Base-by-base conservation (phyloP, 1,139 yeast species). In the Blastobotrys persicus region DNA sequence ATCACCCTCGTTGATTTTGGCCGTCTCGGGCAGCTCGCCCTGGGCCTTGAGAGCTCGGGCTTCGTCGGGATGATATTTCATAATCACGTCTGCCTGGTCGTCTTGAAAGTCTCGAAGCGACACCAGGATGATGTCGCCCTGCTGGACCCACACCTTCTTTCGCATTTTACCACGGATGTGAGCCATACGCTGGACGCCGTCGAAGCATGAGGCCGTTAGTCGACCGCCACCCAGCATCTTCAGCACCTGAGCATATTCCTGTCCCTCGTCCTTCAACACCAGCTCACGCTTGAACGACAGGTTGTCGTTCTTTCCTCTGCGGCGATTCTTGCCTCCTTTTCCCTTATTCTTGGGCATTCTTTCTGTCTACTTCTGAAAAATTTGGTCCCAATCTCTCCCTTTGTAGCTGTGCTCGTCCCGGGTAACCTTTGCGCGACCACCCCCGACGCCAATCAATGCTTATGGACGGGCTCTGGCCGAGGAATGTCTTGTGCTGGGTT, bases 91-190 rank as follows among this genome's bases (percentile, higher is more conserved):
- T 76, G 97, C 94, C 71, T 87, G 95, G 59, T 88, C 96, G 67
- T 92, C 98, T 73, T 94, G 97, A 82, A 92, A 94, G 66, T 94
- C 99, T 79, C 99, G 88, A 65, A 94, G 80, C 4, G 97, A 89
- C 44, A 92, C 92, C 66, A 94, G 77, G 60, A 94, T 89, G 62
- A 94, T 94, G 68, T 94, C 99, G 74, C 98, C 98, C 73, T 89
- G 98, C 42, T 88, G 87, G 88, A 94, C 91, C 99, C 99, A 94
- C 55, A 91, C 98, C 81, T 92, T 92, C 84, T 94, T 94, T 80
- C 99, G 87, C 76, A 94, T 81, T 71, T 94, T 94, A 62, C 99
- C 99, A 78, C 99, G 87, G 66, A 94, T 94, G 69, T 92, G 98
- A 16, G 96, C 98, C 81, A 88, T 80, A 76, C 99, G 84, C 69